Percentiles rank a stretch among this genome's conserved stretches.
Evolutionary conservation across 2,329 filamentous ascomycete species (phyloP).

Genomic region (Penicillium brasilianum): DNA sequence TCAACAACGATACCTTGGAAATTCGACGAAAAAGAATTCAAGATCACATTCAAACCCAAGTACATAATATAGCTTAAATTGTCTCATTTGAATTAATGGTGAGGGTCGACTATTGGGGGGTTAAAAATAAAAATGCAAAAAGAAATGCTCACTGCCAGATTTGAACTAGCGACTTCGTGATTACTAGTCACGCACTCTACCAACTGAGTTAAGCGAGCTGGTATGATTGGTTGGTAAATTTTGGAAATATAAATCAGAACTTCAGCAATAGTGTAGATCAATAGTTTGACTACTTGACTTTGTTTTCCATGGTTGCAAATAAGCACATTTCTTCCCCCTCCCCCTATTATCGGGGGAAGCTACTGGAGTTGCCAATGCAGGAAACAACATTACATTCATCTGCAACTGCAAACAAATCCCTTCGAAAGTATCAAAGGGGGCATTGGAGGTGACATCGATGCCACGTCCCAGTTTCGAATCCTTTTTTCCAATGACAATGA

Average conservation of each 20-base stretch:
- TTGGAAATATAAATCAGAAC: neutral
- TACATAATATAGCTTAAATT: too few species aligned
- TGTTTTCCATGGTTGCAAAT: too few species aligned
- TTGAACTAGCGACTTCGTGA: slow-evolving; percentile 12
- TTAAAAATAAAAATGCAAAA: neutral
- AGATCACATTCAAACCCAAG: too few species aligned
- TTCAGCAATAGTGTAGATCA: too few species aligned
- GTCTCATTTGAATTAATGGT: too few species aligned
- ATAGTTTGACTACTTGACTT: too few species aligned
- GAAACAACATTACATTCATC: neutral
- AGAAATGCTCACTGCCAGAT: slow-evolving; percentile 11
- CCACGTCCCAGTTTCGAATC: slow-evolving; percentile 5
- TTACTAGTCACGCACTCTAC: slow-evolving; percentile 12
- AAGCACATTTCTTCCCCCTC: too few species aligned
- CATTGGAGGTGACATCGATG: neutral
- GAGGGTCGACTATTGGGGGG: neutral
- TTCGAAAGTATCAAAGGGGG: neutral
- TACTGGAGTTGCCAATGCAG: neutral
- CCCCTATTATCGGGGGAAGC: neutral
- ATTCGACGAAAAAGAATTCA: too few species aligned
- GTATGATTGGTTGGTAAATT: neutral
- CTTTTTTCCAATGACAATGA: slow-evolving; percentile 7
- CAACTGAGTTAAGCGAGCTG: slow-evolving; percentile 11
- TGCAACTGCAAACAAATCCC: slow-evolving; percentile 12
- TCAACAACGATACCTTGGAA: neutral